Percentiles rank a stretch among this genome's conserved stretches.
Conservation (phyloP, 805 yeast genomes). For the Cyberlindnera misumaiensis region DNA sequence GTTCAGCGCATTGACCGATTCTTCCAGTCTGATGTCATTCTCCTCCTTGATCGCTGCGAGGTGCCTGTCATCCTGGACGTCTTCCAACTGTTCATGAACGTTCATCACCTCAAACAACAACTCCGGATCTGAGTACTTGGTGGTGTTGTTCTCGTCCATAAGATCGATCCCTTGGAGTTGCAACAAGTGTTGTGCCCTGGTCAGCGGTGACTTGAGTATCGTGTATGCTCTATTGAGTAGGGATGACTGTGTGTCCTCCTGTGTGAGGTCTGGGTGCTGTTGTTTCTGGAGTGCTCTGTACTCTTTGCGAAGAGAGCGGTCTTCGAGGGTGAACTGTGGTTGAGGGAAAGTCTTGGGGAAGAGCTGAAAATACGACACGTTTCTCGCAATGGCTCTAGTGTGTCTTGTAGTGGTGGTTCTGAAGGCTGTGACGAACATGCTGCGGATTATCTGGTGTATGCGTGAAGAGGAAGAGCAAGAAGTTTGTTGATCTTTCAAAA, state of each 20-base stretch:
- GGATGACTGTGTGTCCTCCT: slow-evolving; percentile 36
- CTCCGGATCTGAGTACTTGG: slow-evolving; percentile 25
- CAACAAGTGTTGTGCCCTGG: slow-evolving; percentile 58
- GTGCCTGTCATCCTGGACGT: slow-evolving; percentile 53
- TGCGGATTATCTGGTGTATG: too few relatives aligned
- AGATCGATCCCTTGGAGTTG: slow-evolving; percentile 42
- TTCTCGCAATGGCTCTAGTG: not conserved
- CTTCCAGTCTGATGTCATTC: slow-evolving; percentile 49
- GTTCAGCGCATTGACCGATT: slow-evolving; percentile 38
- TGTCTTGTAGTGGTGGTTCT: too few relatives aligned
- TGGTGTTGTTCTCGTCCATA: slow-evolving; percentile 49
- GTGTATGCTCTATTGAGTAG: slow-evolving; percentile 72
- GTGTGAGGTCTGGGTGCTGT: slow-evolving; percentile 68
- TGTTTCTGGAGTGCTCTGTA: slow-evolving; percentile 65
- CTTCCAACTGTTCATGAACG: slow-evolving; percentile 76
- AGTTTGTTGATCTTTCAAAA: too few relatives aligned
- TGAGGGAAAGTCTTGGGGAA: slow-evolving; percentile 68
- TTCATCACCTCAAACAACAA: slow-evolving; percentile 74
- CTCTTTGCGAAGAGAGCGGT: slow-evolving; percentile 57
- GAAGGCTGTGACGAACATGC: too few relatives aligned
- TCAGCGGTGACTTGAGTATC: slow-evolving; percentile 61
- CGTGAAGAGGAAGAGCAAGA: too few relatives aligned
- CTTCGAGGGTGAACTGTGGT: slow-evolving; percentile 68
- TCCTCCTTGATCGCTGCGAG: slow-evolving; percentile 43
- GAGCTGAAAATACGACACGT: slow-evolving; percentile 35